Evolutionary conservation across 1,284 basidiomycete species (phyloP), one percentile per base, ranked within the genome.

Genomic region (Cystobasidium pallidum): DNA sequence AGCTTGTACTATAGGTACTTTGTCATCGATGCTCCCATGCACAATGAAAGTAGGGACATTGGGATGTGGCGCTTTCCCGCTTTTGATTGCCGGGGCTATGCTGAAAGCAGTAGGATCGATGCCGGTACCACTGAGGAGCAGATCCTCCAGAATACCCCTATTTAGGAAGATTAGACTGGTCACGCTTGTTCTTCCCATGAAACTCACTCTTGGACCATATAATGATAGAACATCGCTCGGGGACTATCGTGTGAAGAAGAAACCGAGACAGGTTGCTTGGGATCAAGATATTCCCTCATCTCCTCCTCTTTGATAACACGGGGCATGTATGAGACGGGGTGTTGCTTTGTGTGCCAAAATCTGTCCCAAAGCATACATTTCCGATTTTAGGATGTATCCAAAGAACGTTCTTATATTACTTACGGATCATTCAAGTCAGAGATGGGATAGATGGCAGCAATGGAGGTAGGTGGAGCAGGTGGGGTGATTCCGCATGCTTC

Each of bases 1-100:
- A 1, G 77, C 62, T 52, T 79, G 78, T 3, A 65, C 43, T 3
- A 75, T 57, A 10, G 77, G 77, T 7, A 79, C 78, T 59, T 78
- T 78, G 72, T 76, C 77, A 57, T 78, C 78, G 26, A 72, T 75
- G 34, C 74, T 78, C 32, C 78, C 78, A 65, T 79, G 78, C 3
- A 75, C 68, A 24, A 78, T 58, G 30, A 65, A 76, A 3, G 75
- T 77, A 0, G 78, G 78, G n/a, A 66, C 64, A 57, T 66, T 66
- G 34, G 68, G 68, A 11, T 57, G 54, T 0, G 78, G 76, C 3
- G 75, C 54, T 26, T 64, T 58, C 17, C 77, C 76, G 7, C 47
- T 52, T 4, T 19, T 32, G 34, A 79, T 57, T 2, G 70, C 73
- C 26, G 51, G 62, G 7, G 78, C 75, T 32, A 78, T 63, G 21